phyloP scores from a whole-genome alignment of 768 basidiomycete genomes.

The Lactifluus volemus region DNA sequence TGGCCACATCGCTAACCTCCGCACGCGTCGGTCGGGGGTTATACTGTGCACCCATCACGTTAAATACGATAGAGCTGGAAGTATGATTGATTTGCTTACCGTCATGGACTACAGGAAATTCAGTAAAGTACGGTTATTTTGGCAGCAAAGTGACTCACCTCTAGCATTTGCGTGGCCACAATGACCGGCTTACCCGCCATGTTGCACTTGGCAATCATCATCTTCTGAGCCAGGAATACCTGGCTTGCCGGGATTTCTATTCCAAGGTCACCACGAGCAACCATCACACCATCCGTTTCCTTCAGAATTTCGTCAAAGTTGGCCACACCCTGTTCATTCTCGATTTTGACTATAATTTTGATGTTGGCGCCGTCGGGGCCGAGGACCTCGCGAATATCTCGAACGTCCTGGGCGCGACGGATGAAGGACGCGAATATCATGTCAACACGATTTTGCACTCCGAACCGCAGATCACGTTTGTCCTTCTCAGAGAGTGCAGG shows the following conservation, averaged over 20 bases:
- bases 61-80: neutral
- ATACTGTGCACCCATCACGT: constrained; percentile 45
- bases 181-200: constrained; percentile 97
- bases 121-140: constrained; percentile 11
- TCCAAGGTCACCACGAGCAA: constrained; percentile 97
- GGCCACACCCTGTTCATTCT: constrained; percentile 97
- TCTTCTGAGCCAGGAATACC: constrained; percentile 99
- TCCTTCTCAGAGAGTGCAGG: constrained; percentile 98
- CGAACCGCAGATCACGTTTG: constrained; percentile 89
- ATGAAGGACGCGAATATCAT: constrained; percentile 99
- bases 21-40: constrained; percentile 99
- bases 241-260: constrained; percentile 99
- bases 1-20: constrained; percentile 98
- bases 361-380: constrained; percentile 92
- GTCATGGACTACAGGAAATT: constrained; percentile 74
- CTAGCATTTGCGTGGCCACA: constrained; percentile 99
- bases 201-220: constrained; percentile 99
- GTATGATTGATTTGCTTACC: constrained; percentile 33
- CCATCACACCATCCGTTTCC: constrained; percentile 98
- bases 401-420: constrained; percentile 89
- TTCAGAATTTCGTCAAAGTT: constrained; percentile 98
- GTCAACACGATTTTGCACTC: constrained; percentile 96
- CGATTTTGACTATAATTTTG: constrained; percentile 99
- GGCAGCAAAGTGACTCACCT: constrained; percentile 39
- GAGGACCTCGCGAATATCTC: constrained; percentile 86